Evolutionary conservation across 2,329 filamentous ascomycete species (phyloP).

Genomic region (Alternaria gansuensis): DNA sequence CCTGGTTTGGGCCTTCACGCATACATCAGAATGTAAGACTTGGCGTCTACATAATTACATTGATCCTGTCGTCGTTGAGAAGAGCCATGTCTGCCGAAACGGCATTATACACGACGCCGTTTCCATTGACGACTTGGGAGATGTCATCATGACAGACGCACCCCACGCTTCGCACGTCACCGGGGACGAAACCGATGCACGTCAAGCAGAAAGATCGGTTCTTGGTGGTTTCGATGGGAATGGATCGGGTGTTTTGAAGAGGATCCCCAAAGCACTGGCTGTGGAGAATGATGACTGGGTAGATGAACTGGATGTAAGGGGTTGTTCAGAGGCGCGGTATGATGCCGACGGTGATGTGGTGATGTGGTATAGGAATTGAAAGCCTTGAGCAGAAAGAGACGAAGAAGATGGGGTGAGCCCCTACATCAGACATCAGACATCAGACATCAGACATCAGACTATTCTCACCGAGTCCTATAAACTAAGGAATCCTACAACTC

Average conservation of each 20-base stretch:
- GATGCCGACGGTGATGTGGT: constrained; percentile 43
- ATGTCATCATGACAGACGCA: constrained; percentile 27
- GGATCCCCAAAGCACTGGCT: constrained; percentile 35
- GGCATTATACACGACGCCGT: constrained; percentile 37
- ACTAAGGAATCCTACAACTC: background rate
- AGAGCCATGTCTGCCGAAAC: constrained; percentile 33
- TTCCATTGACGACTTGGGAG: constrained; percentile 19
- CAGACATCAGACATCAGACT: background rate
- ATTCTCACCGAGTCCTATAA: background rate
- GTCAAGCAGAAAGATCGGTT: constrained; percentile 10
- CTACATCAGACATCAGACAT: background rate
- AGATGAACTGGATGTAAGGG: constrained; percentile 39
- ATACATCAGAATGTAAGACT: constrained; percentile 55
- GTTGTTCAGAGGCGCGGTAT: constrained; percentile 42
- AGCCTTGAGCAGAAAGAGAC: background rate
- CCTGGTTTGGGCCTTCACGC: constrained; percentile 63
- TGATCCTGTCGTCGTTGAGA: constrained; percentile 13
- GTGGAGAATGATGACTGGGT: constrained; percentile 45
- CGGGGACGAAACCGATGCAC: constrained; percentile 6
- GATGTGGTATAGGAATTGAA: constrained; percentile 20
- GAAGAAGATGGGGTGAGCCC: background rate
- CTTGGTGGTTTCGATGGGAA: constrained; percentile 36
- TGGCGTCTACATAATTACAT: constrained; percentile 57
- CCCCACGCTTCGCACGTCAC: background rate
- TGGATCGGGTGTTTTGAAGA: constrained; percentile 24